Conservation (phyloP, 1,284 basidiomycete genomes). For the Ceratobasidium sp. region DNA sequence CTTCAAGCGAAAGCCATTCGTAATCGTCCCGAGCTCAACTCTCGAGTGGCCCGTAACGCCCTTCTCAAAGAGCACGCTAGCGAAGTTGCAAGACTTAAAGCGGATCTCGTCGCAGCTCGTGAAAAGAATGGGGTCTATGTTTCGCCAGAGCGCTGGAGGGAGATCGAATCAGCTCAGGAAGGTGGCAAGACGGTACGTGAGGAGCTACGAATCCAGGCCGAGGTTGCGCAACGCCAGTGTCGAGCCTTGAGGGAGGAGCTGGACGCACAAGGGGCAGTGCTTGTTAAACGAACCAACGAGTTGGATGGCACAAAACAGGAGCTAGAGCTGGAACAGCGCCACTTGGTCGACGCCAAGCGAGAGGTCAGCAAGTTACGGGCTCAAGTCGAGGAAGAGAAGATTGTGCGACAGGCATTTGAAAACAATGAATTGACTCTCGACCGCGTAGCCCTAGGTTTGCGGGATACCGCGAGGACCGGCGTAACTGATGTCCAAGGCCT, state of each 20-base stretch:
- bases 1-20: conserved; percentile 94
- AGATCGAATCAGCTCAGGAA: conserved; percentile 80
- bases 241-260: conserved; percentile 85
- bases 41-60: conserved; percentile 90
- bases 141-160: conserved; percentile 85
- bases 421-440: conserved; percentile 76
- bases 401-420: conserved; percentile 78
- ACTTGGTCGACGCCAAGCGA: conserved; percentile 59
- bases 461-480: conserved; percentile 69
- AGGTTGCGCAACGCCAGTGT: conserved; percentile 83
- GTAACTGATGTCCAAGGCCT: conserved; percentile 74
- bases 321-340: conserved; percentile 62
- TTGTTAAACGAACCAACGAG: conserved; percentile 78
- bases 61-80: conserved; percentile 93
- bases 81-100: conserved; percentile 95
- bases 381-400: conserved; percentile 76
- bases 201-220: conserved; percentile 81
- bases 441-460: conserved; percentile 71
- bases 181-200: conserved; percentile 74
- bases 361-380: conserved; percentile 63
- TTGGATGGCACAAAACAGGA: conserved; percentile 67
- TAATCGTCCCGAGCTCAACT: conserved; percentile 95
- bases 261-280: conserved; percentile 79
- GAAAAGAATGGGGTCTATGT: conserved; percentile 96
- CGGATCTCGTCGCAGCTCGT: conserved; percentile 83